Evolutionary conservation across 495 filamentous ascomycete genomes (phyloP), one percentile per base, ranked within the genome.

Genomic region (Penicillium psychrofluorescens): DNA sequence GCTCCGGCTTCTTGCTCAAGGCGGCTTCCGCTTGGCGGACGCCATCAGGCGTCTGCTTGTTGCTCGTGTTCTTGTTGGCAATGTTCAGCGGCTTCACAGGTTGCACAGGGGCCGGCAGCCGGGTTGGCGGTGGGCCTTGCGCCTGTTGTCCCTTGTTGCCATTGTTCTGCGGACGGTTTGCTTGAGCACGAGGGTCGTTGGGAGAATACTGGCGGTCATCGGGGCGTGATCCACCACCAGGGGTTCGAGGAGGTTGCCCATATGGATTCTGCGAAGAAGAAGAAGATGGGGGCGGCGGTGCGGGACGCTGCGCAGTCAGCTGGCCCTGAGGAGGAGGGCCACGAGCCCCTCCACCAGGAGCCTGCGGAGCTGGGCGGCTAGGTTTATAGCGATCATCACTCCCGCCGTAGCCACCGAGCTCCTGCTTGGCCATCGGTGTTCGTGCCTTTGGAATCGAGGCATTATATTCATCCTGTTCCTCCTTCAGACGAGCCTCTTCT

Each of bases 81-180:
- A 96, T 86, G 62, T 95, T 95, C 50, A 95, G 72, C 11, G 90
- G 90, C 67, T 96, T 95, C 38, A 91, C 85, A 28, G 78, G 70
- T 28, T 75, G 69, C n/a, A 76, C 70, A 35, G 86, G 77, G 14
- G 82, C 78, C 2, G 83, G 83, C 45, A 85, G 63, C 35, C 84
- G 63, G 34, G 50, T 61, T 2, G 70, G 68, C 32, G 70, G 70
- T 36, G 70, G 70, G 1, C 68, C 70, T 41, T 65, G 63, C 11
- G 55, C 63, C 43, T 64, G 67, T 33, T 56, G 62, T 39, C 50
- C 51, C 35, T 66, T 62, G 38, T 48, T 55, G 27, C 54, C 63
- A 48, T 61, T 66, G 36, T 56, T 61, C 35, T 56, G 68, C 28
- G 55, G 48, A 13, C 66, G 76, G 28, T 71, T 72, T 8, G 75